These are phyloP conservation scores for Pseudomicrostroma phylloplanum DNA, from an alignment of 1,284 basidiomycete genomes.

Conservation along the genomic window DNA sequence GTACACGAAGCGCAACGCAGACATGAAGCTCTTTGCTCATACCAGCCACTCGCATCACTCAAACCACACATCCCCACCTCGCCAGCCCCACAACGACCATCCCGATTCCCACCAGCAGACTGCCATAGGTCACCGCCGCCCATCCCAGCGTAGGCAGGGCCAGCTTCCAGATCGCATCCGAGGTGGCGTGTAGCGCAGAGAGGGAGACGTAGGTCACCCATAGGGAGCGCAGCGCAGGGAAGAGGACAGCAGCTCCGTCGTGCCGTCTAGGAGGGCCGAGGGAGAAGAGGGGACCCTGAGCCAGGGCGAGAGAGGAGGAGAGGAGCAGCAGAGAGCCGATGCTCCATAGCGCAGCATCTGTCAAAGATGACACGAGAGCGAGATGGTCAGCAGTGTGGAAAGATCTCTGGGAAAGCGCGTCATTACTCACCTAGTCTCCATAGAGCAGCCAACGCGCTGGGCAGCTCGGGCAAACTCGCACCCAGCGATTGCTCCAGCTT, in stretches of 20 bases:
- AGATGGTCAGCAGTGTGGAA: no score
- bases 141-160: not conserved
- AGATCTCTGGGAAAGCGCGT: no score
- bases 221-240: not conserved
- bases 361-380: no score
- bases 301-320: not conserved
- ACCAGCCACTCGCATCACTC: not conserved
- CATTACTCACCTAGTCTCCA: not conserved
- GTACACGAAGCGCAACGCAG: no score
- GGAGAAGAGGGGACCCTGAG: not conserved
- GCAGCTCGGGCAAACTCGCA: not conserved
- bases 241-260: not conserved
- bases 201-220: not conserved
- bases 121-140: not conserved
- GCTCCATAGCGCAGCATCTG: not conserved
- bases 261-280: not conserved
- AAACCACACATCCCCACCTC: constrained; percentile 7
- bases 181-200: not conserved
- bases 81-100: constrained; percentile 1
- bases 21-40: no score
- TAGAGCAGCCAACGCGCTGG: not conserved
- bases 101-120: constrained; percentile 2
- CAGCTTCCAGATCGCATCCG: not conserved
- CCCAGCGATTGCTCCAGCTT: not conserved
- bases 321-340: constrained; percentile 4